These are phyloP conservation scores for Verticillium dahliae DNA, from an alignment of 2,329 filamentous ascomycete genomes.

Conservation along the genomic window DNA sequence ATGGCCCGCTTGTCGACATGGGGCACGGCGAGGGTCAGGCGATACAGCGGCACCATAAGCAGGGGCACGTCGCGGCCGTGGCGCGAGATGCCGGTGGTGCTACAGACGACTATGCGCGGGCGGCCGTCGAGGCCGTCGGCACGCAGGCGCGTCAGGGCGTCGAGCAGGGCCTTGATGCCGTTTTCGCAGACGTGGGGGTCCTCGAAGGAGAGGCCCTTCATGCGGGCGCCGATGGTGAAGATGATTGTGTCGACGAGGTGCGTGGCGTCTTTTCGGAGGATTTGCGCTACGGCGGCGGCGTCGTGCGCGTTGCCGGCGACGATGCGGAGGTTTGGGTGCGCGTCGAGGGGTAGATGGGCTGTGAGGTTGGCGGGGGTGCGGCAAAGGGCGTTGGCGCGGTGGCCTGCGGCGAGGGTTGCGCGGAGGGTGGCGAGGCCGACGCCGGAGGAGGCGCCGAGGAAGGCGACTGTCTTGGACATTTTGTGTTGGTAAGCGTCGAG, in stretches of 20 bases:
- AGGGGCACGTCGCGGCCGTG: conserved; percentile 32
- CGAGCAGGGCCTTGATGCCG: conserved; percentile 34
- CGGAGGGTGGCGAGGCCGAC: conserved; percentile 39
- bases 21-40: conserved; percentile 25
- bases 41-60: conserved; percentile 32
- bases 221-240: conserved; percentile 37
- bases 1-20: conserved; percentile 38
- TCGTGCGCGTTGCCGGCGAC: conserved; percentile 42
- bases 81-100: conserved; percentile 34
- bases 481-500: no score
- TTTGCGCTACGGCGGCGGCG: conserved; percentile 24
- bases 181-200: conserved; percentile 42
- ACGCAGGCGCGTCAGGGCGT: conserved; percentile 25
- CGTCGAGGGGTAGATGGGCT: conserved; percentile 20
- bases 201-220: conserved; percentile 27
- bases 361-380: conserved; percentile 43
- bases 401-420: conserved; percentile 35
- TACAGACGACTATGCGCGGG: conserved; percentile 30
- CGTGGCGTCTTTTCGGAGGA: conserved; percentile 22
- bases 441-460: conserved; percentile 48
- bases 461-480: conserved; percentile 36
- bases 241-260: conserved; percentile 38
- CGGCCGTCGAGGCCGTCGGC: conserved; percentile 11
- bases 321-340: conserved; percentile 31
- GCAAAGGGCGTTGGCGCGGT: conserved; percentile 41